phyloP scores from a whole-genome alignment of 2,329 filamentous ascomycete genomes.

The Cucurbitaria berberidis region DNA sequence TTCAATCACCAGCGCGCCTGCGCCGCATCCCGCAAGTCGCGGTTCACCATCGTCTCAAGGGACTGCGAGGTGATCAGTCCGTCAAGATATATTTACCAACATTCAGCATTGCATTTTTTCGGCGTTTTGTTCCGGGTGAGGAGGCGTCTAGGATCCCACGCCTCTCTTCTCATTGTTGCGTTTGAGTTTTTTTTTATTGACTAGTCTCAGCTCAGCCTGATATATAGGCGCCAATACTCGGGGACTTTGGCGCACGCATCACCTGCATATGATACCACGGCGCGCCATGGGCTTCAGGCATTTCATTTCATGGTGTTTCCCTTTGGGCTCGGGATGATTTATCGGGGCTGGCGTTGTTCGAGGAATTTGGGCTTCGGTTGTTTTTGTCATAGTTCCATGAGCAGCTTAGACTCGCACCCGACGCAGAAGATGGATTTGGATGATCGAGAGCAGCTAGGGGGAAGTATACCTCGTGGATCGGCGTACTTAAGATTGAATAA shows the following conservation, averaged over 20 bases:
- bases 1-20: constrained; percentile 42
- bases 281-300: background rate
- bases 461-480: too few relatives aligned
- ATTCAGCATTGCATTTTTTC: constrained; percentile 28
- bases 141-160: constrained; percentile 21
- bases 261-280: constrained; percentile 31
- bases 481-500: background rate
- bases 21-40: constrained; percentile 35
- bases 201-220: background rate
- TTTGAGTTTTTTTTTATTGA: background rate
- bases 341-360: background rate
- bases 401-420: background rate
- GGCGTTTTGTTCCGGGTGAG: constrained; percentile 22
- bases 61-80: constrained; percentile 2
- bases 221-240: background rate
- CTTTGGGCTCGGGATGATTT: background rate
- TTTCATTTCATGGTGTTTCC: background rate
- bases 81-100: background rate
- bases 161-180: constrained; percentile 1
- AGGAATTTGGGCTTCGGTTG: too few relatives aligned
- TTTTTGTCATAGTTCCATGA: background rate
- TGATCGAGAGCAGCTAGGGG: background rate
- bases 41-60: constrained; percentile 43
- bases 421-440: background rate
- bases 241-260: constrained; percentile 8